phyloP scores from a whole-genome alignment of 495 filamentous ascomycete genomes.

The Xylaria nigripes region DNA sequence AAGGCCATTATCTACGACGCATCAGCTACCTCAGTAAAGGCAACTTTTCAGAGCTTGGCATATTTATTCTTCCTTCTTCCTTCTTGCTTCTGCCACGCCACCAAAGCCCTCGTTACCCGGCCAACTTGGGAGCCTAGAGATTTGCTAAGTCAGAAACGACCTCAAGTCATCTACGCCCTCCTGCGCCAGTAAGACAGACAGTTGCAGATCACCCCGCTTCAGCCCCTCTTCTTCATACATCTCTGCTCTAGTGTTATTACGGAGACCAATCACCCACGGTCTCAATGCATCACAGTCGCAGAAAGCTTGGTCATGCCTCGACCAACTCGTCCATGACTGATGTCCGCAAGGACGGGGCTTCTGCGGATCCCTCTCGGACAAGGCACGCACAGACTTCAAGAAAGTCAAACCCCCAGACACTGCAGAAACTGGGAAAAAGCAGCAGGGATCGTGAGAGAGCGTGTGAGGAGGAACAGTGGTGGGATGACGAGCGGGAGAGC shows the following conservation, averaged over 20 bases:
- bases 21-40: not conserved
- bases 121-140: not conserved
- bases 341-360: constrained; percentile 35
- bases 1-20: not conserved
- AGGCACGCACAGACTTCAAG: constrained; percentile 32
- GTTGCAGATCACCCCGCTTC: constrained; percentile 14
- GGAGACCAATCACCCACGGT: constrained; percentile 15
- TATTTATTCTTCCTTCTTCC: not conserved
- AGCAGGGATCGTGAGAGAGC: constrained; percentile 38
- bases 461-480: constrained; percentile 39
- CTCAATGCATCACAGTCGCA: constrained; percentile 42
- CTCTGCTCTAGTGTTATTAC: not conserved
- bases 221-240: constrained; percentile 7
- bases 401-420: constrained; percentile 31
- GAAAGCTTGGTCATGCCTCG: constrained; percentile 41
- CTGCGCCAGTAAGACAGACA: not conserved
- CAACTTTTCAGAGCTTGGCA: constrained; percentile 1
- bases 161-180: not conserved
- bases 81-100: not conserved
- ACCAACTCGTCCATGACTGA: constrained; percentile 43
- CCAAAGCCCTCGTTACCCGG: not conserved
- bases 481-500: constrained; percentile 42
- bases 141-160: not conserved
- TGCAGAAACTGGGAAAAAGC: constrained; percentile 36
- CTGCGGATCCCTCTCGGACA: constrained; percentile 28